Percentiles rank a stretch among this genome's conserved stretches.
Evolutionary conservation across 2,329 filamentous ascomycete genomes (phyloP).

Genomic region (Trichoderma atroviride): DNA sequence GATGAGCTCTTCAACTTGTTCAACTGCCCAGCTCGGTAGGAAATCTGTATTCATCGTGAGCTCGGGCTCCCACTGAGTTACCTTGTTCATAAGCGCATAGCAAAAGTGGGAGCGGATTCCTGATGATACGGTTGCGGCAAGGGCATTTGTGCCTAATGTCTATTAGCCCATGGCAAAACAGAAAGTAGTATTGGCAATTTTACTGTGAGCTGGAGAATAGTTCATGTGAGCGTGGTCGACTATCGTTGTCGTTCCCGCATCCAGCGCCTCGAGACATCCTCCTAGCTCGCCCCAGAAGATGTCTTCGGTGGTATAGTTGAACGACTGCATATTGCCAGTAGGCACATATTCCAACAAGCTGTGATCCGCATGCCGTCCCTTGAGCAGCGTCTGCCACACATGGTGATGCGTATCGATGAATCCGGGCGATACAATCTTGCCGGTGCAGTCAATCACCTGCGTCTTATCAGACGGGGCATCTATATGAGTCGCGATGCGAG

Average conservation of each 20-base stretch:
- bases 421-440: slow-evolving; percentile 45
- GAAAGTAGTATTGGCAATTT: background rate
- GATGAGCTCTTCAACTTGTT: slow-evolving; percentile 37
- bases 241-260: slow-evolving; percentile 46
- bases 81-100: slow-evolving; percentile 41
- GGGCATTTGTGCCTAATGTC: slow-evolving; percentile 27
- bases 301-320: slow-evolving; percentile 39
- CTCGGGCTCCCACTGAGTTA: slow-evolving; percentile 38
- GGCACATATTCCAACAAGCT: slow-evolving; percentile 16
- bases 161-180: background rate
- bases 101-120: slow-evolving; percentile 52
- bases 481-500: slow-evolving; percentile 5
- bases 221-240: slow-evolving; percentile 29
- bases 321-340: slow-evolving; percentile 17
- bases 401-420: slow-evolving; percentile 51
- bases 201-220: slow-evolving; percentile 24
- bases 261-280: slow-evolving; percentile 45
- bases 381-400: slow-evolving; percentile 47
- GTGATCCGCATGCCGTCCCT: slow-evolving; percentile 27
- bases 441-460: slow-evolving; percentile 39
- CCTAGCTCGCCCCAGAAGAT: slow-evolving; percentile 50
- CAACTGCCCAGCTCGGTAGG: slow-evolving; percentile 43
- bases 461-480: slow-evolving; percentile 1
- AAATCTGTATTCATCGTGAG: slow-evolving; percentile 32
- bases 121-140: slow-evolving; percentile 36